phyloP scores from a whole-genome alignment of 129 eudicot genomes.

The carrot (Daucus carota) region DH1_v3.0 NC_030384.2:27310001-27310500 shows the following conservation, averaged over 20 bases:
- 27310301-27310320: not conserved
- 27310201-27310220: not conserved
- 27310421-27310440: conserved; percentile 87
- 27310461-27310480: not conserved
- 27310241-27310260: conserved; percentile 75
- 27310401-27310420: conserved; percentile 73
- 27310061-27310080: not conserved
- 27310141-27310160: no score
- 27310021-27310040: not conserved
- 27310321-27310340: conserved; percentile 20
- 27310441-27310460: not conserved
- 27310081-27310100: no score
- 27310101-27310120: no score
- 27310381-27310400: conserved; percentile 93
- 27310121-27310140: no score
- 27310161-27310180: no score
- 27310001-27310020: no score
- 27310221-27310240: conserved; percentile 64
- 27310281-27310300: not conserved
- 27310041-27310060: no score
- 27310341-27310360: conserved; percentile 23
- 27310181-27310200: no score
- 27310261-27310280: conserved; percentile 88
- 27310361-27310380: conserved; percentile 98
- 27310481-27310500: not conserved